Evolutionary conservation across 2,329 filamentous ascomycete genomes (phyloP).

Genomic region (Blastomyces parvus): DNA sequence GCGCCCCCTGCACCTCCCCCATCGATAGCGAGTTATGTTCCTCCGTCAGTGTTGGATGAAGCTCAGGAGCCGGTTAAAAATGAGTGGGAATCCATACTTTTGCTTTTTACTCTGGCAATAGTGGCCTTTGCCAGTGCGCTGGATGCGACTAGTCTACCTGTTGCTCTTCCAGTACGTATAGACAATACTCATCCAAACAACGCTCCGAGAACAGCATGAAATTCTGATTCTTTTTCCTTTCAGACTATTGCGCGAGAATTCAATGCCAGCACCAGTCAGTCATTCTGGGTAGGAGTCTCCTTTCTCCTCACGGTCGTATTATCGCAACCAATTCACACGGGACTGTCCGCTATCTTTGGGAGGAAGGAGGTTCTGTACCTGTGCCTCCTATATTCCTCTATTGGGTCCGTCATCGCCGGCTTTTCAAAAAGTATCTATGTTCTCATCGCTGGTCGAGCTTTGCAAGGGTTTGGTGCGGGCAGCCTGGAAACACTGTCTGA

Average conservation of each 20-base stretch:
- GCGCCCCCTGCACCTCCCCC: not conserved
- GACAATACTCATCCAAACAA: not conserved
- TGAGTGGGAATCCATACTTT: conserved; percentile 31
- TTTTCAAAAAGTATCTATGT: conserved; percentile 34
- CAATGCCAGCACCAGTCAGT: conserved; percentile 42
- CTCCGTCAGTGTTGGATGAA: not conserved
- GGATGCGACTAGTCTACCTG: conserved; percentile 50
- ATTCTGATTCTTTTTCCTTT: not conserved
- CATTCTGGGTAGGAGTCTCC: conserved; percentile 56
- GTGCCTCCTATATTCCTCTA: conserved; percentile 34
- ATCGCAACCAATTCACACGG: conserved; percentile 43
- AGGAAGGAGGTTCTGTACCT: conserved; percentile 34
- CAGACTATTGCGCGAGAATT: conserved; percentile 39
- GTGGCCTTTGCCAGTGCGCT: conserved; percentile 48
- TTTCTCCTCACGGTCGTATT: conserved; percentile 37
- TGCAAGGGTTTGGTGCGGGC: conserved; percentile 39
- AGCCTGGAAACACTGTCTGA: conserved; percentile 34
- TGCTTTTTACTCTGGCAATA: conserved; percentile 40
- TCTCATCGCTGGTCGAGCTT: conserved; percentile 36
- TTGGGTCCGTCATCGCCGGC: conserved; percentile 35
- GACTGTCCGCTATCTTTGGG: conserved; percentile 46
- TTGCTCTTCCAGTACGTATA: conserved; percentile 38
- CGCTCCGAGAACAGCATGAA: not conserved
- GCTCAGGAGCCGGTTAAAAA: not conserved
- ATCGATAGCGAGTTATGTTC: not conserved